Evolutionary conservation across 768 basidiomycete species (phyloP), one percentile per base, ranked within the genome.

Genomic region (Leccinum obscurum): DNA sequence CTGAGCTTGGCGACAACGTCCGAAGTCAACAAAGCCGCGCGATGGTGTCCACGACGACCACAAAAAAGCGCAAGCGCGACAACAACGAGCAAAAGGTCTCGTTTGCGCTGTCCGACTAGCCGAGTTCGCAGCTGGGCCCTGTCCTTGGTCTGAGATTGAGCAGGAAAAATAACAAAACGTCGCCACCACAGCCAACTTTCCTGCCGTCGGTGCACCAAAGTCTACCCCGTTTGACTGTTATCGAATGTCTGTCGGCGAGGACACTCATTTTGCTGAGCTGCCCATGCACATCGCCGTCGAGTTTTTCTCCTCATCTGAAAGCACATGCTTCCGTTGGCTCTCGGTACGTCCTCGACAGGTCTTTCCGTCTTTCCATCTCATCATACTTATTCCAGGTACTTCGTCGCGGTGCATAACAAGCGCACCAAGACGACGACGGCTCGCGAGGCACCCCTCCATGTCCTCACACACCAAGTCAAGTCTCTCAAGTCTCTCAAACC

Each of bases 361-460:
- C 28, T 17, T 52, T 24, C 30, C 48, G 13, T 50, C 9, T 57
- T 48, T 52, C 15, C 58, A 44, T 66, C 56, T 57, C 54, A 60
- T 20, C 8, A 15, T 3, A 30, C 9, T 30, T 11, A 4, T 1
- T 28, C 54, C 52, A 92, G 93, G 66, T 98, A 98, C 72, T 77
- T 95, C 46, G 75, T 97, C 24, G 95, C 88, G 4, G 78, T 96
- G 22, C 89, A 88, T 70, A 88, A 95, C 76, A 90, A 87, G 57
- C 79, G 82, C 49, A 93, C 88, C 17, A 84, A 85, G 51, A 81
- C 81, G n/a, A 78, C 94, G 56, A 83, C 81, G 24, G 75, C 95
- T 20, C 85, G 90, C 17, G 83, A 88, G 14, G 80, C 85, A 1
- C 80, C 89, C 1, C 79, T 89, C 66, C 81, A 92, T 56, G 79